These are phyloP conservation scores for Fonsecaea multimorphosa DNA, from an alignment of 2,329 filamentous ascomycete species.

Conservation along the genomic window DNA sequence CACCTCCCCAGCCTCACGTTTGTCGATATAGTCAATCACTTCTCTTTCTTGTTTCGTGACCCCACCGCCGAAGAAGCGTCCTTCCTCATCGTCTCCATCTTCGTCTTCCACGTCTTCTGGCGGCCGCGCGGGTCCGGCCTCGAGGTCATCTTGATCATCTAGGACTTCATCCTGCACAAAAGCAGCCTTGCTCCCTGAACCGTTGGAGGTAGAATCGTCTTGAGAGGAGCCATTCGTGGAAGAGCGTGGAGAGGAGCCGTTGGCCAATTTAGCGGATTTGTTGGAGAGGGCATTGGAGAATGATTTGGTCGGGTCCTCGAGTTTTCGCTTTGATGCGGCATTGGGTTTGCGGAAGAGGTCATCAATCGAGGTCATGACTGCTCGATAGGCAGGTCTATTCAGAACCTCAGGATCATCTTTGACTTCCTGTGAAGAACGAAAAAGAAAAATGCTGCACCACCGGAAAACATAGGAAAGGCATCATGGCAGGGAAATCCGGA, in stretches of 20 bases:
- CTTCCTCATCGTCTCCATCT: conserved; percentile 80
- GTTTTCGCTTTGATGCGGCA: conserved; percentile 37
- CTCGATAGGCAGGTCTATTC: conserved; percentile 3
- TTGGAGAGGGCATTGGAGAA: conserved; percentile 36
- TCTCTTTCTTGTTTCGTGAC: conserved; percentile 80
- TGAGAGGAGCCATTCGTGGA: conserved; percentile 22
- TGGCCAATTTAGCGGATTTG: conserved; percentile 38
- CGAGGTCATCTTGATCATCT: conserved; percentile 53
- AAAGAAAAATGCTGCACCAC: neutral
- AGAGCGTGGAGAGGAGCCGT: conserved; percentile 36
- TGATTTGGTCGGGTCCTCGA: conserved; percentile 37
- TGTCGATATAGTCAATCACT: conserved; percentile 86
- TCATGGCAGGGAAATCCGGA: conserved; percentile 3
- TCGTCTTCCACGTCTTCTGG: conserved; percentile 62
- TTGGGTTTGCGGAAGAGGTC: conserved; percentile 37
- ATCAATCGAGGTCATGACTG: conserved; percentile 35
- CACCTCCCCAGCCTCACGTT: conserved; percentile 61
- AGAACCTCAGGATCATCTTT: conserved; percentile 6
- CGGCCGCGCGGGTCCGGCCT: conserved; percentile 62
- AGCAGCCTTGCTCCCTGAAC: conserved; percentile 26
- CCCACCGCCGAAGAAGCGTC: conserved; percentile 93
- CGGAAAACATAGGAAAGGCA: conserved; percentile 2
- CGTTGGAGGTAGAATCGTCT: conserved; percentile 19
- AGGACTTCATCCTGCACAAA: conserved; percentile 35
- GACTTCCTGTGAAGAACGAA: neutral